Percentiles rank a stretch among this genome's conserved stretches.
Evolutionary conservation across 371 early-diverging fungal species (phyloP).

Genomic region (Funneliformis caledonium): DNA sequence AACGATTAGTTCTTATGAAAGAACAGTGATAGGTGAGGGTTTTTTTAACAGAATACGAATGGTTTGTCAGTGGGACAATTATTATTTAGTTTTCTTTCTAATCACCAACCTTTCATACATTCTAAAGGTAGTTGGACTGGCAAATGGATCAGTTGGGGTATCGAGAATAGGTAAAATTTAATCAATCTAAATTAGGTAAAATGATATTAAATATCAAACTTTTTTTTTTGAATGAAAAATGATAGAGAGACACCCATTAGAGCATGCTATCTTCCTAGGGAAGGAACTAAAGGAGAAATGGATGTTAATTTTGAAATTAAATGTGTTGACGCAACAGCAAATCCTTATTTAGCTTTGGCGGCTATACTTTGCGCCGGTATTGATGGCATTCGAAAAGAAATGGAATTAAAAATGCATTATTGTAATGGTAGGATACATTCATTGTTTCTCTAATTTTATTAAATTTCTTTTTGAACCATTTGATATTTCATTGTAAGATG

Average conservation of each 20-base stretch:
- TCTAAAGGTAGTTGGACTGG: slow-evolving; percentile 13
- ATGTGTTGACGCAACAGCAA: slow-evolving; percentile 25
- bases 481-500: neutral
- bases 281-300: neutral
- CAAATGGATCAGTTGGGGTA: slow-evolving; percentile 12
- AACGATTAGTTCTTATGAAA: slow-evolving; percentile 11
- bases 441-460: neutral
- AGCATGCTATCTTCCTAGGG: slow-evolving; percentile 15
- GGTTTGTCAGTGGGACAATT: too few relatives aligned
- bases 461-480: neutral
- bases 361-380: slow-evolving; percentile 19
- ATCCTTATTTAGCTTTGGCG: slow-evolving; percentile 16
- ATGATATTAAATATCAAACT: neutral
- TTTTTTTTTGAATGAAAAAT: neutral
- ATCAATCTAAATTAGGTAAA: neutral
- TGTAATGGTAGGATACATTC: neutral
- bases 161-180: slow-evolving; percentile 34
- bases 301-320: slow-evolving; percentile 24
- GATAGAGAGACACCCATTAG: slow-evolving; percentile 25
- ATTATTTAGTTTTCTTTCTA: too few relatives aligned
- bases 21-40: neutral
- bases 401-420: neutral
- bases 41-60: too few relatives aligned
- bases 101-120: too few relatives aligned
- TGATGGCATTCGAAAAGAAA: slow-evolving; percentile 19